These are phyloP conservation scores for Geosmithia morbida DNA, from an alignment of 2,329 filamentous ascomycete genomes.

Conservation along the genomic window DNA sequence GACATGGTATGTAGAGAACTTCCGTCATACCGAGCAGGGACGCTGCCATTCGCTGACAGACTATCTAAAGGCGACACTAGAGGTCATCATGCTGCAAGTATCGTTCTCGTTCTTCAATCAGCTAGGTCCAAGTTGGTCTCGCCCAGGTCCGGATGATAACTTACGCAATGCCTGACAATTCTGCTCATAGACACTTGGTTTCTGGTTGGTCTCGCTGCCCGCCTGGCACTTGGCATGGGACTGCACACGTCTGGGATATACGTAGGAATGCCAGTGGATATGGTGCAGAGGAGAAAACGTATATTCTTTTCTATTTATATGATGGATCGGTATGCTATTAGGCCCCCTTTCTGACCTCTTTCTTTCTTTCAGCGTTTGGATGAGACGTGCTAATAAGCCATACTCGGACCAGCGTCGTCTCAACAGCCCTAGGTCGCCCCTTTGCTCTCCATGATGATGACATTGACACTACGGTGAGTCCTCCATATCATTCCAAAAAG, in stretches of 20 bases:
- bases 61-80: slow-evolving; percentile 19
- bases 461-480: slow-evolving; percentile 21
- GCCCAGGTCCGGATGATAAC: background rate
- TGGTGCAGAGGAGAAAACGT: slow-evolving; percentile 21
- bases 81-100: slow-evolving; percentile 28
- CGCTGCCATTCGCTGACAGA: background rate
- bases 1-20: slow-evolving; percentile 18
- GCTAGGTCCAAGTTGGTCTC: slow-evolving; percentile 24
- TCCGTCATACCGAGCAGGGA: background rate
- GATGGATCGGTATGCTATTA: slow-evolving; percentile 24
- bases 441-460: slow-evolving; percentile 31
- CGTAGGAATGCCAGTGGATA: slow-evolving; percentile 13
- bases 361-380: background rate
- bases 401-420: slow-evolving; percentile 21
- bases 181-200: slow-evolving; percentile 25
- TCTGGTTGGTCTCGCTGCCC: slow-evolving; percentile 25
- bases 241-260: slow-evolving; percentile 22
- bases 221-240: slow-evolving; percentile 26
- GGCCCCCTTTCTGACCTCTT: background rate
- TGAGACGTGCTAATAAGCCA: background rate
- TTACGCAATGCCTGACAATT: background rate
- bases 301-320: slow-evolving; percentile 32
- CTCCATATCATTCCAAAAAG: background rate
- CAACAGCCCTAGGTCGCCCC: slow-evolving; percentile 25
- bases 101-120: slow-evolving; percentile 34